Percentiles rank a stretch among this genome's conserved stretches.
Evolutionary conservation across 2,329 filamentous ascomycete genomes (phyloP).

Genomic region (Colletotrichum nymphaeae): DNA sequence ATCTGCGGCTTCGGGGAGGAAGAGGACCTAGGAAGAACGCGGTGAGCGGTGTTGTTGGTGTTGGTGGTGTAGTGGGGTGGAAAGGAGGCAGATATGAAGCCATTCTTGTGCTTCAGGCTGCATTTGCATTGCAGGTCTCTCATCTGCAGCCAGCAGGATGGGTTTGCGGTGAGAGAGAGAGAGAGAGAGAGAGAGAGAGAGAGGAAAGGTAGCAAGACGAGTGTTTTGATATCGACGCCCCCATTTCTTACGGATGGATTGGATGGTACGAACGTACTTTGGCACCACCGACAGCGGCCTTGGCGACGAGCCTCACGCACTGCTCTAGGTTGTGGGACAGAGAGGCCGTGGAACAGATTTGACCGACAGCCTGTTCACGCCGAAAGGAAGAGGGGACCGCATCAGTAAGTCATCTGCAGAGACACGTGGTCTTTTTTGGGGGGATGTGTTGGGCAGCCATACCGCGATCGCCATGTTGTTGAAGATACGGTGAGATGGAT

Average conservation of each 20-base stretch:
- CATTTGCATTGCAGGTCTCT: not conserved
- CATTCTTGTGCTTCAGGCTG: not conserved
- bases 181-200: too few relatives aligned
- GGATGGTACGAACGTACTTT: slow-evolving; percentile 64
- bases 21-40: slow-evolving; percentile 70
- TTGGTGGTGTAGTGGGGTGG: not conserved
- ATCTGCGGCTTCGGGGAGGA: slow-evolving; percentile 92
- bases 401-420: slow-evolving; percentile 11
- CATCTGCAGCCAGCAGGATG: too few relatives aligned
- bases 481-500: slow-evolving; percentile 7
- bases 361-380: slow-evolving; percentile 78
- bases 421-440: slow-evolving; percentile 1
- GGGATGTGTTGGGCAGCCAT: slow-evolving; percentile 13
- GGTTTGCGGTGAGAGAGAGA: not conserved
- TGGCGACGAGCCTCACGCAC: slow-evolving; percentile 77
- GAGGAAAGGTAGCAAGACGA: not conserved
- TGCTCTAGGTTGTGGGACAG: slow-evolving; percentile 84
- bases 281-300: slow-evolving; percentile 80
- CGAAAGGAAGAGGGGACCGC: not conserved
- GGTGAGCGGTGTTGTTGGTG: not conserved
- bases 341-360: slow-evolving; percentile 86
- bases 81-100: not conserved
- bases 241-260: too few relatives aligned
- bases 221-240: not conserved
- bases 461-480: slow-evolving; percentile 44